Conservation (phyloP, 225 moss, liverwort and hornwort genomes). For the Asterella californica region DNA sequence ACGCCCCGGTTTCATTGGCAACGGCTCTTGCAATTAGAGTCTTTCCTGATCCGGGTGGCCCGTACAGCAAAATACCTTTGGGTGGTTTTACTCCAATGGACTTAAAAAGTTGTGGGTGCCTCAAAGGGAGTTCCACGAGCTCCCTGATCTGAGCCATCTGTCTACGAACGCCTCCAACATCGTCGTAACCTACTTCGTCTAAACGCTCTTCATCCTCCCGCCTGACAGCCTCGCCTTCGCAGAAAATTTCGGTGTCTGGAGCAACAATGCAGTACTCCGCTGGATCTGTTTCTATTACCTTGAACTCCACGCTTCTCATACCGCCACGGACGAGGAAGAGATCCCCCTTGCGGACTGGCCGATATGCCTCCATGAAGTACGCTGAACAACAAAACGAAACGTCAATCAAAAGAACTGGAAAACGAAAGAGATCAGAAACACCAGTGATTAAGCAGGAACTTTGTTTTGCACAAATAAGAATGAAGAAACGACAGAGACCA, state of each 20-base stretch:
- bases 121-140: constrained; percentile 74
- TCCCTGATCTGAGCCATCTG: constrained; percentile 94
- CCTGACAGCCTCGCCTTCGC: constrained; percentile 84
- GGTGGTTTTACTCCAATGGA: constrained; percentile 84
- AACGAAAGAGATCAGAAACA: background rate
- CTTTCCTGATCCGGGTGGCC: constrained; percentile 91
- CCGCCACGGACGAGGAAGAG: constrained; percentile 71
- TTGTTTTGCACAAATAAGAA: background rate
- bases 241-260: constrained; percentile 85
- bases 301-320: constrained; percentile 80
- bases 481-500: no score
- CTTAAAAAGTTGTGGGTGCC: constrained; percentile 73
- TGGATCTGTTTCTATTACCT: constrained; percentile 79
- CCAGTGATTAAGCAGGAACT: background rate
- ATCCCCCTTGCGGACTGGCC: constrained; percentile 73
- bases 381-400: constrained; percentile 43
- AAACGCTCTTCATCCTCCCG: constrained; percentile 87
- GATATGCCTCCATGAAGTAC: constrained; percentile 74
- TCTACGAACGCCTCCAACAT: constrained; percentile 92
- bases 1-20: constrained; percentile 89
- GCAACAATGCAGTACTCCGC: constrained; percentile 98
- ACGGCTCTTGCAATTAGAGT: constrained; percentile 89
- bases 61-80: constrained; percentile 82
- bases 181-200: constrained; percentile 92
- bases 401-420: background rate